Conservation (phyloP, 805 yeast genomes). For the Starmerella scarabaei region DNA sequence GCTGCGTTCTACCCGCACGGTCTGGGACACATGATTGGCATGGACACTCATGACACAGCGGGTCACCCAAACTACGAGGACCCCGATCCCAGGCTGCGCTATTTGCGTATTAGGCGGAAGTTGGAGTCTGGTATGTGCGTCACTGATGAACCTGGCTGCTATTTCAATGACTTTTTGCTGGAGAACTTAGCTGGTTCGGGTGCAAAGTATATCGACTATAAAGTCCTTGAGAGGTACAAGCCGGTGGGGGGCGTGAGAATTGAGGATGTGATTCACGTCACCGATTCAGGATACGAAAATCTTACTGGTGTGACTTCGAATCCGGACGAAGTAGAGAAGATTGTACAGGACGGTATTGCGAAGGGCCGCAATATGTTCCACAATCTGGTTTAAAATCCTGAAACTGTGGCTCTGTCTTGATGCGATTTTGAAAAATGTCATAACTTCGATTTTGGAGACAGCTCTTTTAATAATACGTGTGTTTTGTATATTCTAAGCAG, state of each 20-base stretch:
- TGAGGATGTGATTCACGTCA: constrained; percentile 81
- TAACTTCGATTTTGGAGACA: too few relatives aligned
- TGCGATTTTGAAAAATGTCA: too few relatives aligned
- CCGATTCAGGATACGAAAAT: constrained; percentile 64
- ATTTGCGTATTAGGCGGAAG: constrained; percentile 66
- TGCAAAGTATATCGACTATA: constrained; percentile 46
- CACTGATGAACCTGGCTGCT: constrained; percentile 91
- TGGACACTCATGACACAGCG: constrained; percentile 95
- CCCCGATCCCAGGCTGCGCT: constrained; percentile 59
- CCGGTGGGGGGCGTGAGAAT: constrained; percentile 94
- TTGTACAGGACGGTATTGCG: constrained; percentile 53
- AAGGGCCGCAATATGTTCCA: constrained; percentile 25
- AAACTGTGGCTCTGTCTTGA: too few relatives aligned
- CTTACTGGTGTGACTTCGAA: constrained; percentile 75
- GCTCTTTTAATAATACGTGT: too few relatives aligned
- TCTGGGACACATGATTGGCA: constrained; percentile 80
- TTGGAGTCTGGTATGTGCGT: constrained; percentile 69
- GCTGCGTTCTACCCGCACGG: constrained; percentile 91
- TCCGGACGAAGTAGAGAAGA: constrained; percentile 64
- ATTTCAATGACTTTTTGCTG: constrained; percentile 73
- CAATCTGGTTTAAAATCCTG: constrained; percentile 9
- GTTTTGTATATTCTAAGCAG: too few relatives aligned
- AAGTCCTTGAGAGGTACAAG: constrained; percentile 63
- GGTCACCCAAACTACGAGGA: constrained; percentile 80
- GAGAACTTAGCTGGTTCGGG: constrained; percentile 29